Conservation (phyloP, 1,284 basidiomycete genomes). For the Tremellales sp. region DNA sequence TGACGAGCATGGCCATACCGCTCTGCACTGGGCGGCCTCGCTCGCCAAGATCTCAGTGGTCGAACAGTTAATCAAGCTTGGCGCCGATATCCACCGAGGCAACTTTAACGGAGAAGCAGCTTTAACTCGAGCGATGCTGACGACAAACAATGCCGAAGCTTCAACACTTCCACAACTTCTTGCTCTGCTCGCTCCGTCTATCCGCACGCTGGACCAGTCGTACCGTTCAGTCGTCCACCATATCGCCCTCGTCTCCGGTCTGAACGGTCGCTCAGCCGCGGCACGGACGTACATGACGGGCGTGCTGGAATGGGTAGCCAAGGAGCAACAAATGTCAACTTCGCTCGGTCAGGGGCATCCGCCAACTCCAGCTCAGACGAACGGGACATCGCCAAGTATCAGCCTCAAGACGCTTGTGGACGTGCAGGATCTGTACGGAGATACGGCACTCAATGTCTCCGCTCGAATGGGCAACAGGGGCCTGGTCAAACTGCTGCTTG, state of each 20-base stretch:
- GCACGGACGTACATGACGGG: constrained; percentile 92
- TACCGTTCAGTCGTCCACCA: constrained; percentile 91
- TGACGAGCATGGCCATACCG: constrained; percentile 92
- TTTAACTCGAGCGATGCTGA: constrained; percentile 84
- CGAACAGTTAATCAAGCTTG: constrained; percentile 63
- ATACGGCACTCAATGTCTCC: constrained; percentile 92
- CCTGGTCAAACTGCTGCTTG: constrained; percentile 79
- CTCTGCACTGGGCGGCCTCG: constrained; percentile 88
- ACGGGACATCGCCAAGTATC: constrained; percentile 5
- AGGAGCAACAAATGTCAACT: constrained; percentile 53
- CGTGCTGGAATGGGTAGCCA: constrained; percentile 59
- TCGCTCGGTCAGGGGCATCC: not conserved
- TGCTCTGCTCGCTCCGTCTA: constrained; percentile 56
- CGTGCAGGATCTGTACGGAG: constrained; percentile 91
- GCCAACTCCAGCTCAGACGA: constrained; percentile 7
- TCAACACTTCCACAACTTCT: constrained; percentile 70
- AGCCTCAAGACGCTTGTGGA: constrained; percentile 74
- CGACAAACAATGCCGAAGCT: constrained; percentile 79
- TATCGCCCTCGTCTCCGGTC: constrained; percentile 81
- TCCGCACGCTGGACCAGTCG: constrained; percentile 87
- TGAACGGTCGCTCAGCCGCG: constrained; percentile 76
- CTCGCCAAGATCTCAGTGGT: constrained; percentile 68
- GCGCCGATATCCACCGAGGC: constrained; percentile 81
- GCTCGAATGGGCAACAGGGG: constrained; percentile 88
- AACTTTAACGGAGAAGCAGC: constrained; percentile 95